phyloP scores from a whole-genome alignment of 2,329 filamentous ascomycete species.

The Cordyceps sp. region DNA sequence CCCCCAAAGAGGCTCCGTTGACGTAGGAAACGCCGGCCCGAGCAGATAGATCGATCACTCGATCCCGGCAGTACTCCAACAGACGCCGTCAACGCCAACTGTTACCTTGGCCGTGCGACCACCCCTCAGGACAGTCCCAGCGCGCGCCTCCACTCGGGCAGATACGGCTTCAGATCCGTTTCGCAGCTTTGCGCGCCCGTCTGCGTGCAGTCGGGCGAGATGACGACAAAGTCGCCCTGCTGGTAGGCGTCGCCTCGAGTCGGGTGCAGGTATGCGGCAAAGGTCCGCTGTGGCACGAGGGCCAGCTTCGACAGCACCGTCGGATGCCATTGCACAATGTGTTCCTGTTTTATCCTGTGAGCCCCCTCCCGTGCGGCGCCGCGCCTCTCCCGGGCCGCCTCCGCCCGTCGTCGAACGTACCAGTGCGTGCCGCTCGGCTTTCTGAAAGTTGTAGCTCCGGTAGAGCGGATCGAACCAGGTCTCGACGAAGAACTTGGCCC shows the following conservation, averaged over 20 bases:
- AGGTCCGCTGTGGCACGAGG: slow-evolving; percentile 66
- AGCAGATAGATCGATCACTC: no score
- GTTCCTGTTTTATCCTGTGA: slow-evolving; percentile 43
- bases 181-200: slow-evolving; percentile 46
- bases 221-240: slow-evolving; percentile 71
- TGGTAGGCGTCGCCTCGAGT: slow-evolving; percentile 49
- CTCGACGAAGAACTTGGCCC: slow-evolving; percentile 84
- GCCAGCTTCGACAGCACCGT: slow-evolving; percentile 84
- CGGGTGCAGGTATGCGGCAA: slow-evolving; percentile 60
- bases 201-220: slow-evolving; percentile 57
- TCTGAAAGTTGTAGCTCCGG: slow-evolving; percentile 88
- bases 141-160: slow-evolving; percentile 26
- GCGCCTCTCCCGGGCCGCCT: no score
- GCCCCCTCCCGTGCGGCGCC: no score
- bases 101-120: neutral
- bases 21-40: no score
- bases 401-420: no score
- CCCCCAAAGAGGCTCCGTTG: no score
- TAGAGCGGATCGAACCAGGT: slow-evolving; percentile 95
- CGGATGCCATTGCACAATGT: slow-evolving; percentile 90
- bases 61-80: no score
- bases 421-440: slow-evolving; percentile 80
- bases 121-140: slow-evolving; percentile 11
- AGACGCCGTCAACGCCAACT: neutral
- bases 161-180: slow-evolving; percentile 44